Evolutionary conservation across 257 asterid genomes (phyloP), one percentile per base, ranked within the genome.

Genomic region (Echium plantagineum): DNA sequence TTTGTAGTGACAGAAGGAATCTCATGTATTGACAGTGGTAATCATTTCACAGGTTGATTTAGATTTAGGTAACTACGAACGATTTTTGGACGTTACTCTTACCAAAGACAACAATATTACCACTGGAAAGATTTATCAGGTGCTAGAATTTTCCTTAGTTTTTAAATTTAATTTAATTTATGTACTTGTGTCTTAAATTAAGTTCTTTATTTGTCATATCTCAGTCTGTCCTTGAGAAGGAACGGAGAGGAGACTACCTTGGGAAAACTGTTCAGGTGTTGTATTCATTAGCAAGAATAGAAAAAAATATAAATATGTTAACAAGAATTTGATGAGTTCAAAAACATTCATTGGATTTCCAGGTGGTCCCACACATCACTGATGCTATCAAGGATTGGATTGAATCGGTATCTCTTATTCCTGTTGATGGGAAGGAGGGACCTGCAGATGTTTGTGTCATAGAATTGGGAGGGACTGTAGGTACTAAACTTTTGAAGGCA

Each of bases 121-220:
- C 61, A 89, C 99, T 20, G 99, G 99, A 66, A 89, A 93, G 86
- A 89, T 93, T 71, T 93, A 89, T 73, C 97, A 93, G 97, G 99
- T 93, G 69, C 63, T 58, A 59, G 51, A 63, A 32, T 12, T 20
- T 46, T 12, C 64, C 6, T 35, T 35, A 6, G 13, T 5, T 46
- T 21, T 35, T 49, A 59, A 58, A 28, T 64, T 65, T 6, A 18
- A 48, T 58, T 28, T 18, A 42, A 57, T 51, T 15, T 48, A 42
- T 63, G 55, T 77, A 64, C 63, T 65, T 61, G 46, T 30, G 63
- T 48, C 65, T 62, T 18, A 7, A 52, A 59, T 60, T 57, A 57
- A 67, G 73, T 61, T 72, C 60, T 31, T 63, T 63, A 68, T 69
- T 60, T 68, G 68, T 71, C 51, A 20, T 66, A 66, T 74, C 52